phyloP scores from a whole-genome alignment of 169 alveolate species.

The Plasmodium reichenowi region DNA sequence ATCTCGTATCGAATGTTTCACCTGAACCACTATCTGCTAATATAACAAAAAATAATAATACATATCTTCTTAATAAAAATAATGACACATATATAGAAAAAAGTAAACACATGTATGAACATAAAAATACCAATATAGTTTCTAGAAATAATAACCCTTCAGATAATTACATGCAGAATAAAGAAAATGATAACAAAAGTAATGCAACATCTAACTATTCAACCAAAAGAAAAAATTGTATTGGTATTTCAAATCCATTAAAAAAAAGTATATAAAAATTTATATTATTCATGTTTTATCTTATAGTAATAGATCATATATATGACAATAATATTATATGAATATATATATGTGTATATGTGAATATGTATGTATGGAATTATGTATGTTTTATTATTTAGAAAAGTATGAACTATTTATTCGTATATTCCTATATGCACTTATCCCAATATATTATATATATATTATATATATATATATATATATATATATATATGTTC shows the following conservation, averaged over 20 bases:
- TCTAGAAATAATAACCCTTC: not conserved
- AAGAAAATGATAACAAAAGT: not conserved
- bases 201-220: slow-evolving; percentile 10
- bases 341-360: not conserved
- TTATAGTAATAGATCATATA: not conserved
- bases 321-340: not conserved
- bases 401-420: no score
- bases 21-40: slow-evolving; percentile 2
- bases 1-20: not conserved
- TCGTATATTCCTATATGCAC: no score
- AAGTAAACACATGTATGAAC: not conserved
- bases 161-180: not conserved
- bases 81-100: not conserved
- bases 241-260: slow-evolving; percentile 61
- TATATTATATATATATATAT: not conserved
- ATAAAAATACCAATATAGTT: slow-evolving; percentile 6
- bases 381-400: not conserved
- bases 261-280: slow-evolving; percentile 60
- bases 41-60: not conserved
- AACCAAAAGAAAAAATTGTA: slow-evolving; percentile 41
- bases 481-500: not conserved
- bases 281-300: not conserved
- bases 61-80: not conserved
- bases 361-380: not conserved
- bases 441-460: not conserved